phyloP scores from a whole-genome alignment of 2,329 filamentous ascomycete species.

The Cladosporium cucumerinum region DNA sequence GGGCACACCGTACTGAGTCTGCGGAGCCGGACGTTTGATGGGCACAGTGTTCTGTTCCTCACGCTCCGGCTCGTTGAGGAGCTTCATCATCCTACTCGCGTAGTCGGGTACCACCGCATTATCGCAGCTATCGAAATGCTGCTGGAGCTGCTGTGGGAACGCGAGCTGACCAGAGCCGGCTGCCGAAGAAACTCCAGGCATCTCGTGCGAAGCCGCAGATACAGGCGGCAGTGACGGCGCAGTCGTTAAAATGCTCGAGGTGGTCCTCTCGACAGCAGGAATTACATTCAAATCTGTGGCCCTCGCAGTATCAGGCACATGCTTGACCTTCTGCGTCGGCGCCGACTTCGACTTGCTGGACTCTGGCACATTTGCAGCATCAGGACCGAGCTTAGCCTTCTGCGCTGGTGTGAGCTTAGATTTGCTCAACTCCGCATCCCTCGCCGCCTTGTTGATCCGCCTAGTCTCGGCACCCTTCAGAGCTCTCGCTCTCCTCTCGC shows the following conservation, averaged over 20 bases:
- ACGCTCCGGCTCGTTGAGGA: background rate
- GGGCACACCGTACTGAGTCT: background rate
- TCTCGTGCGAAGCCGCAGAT: background rate
- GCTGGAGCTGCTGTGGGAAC: background rate
- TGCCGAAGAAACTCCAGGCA: background rate
- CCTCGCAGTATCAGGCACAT: background rate
- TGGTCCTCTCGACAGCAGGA: background rate
- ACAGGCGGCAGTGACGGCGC: background rate
- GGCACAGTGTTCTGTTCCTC: background rate
- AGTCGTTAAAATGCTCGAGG: too few relatives aligned
- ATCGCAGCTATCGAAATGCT: background rate
- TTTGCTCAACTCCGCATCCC: conserved; percentile 24
- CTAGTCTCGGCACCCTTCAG: conserved; percentile 34
- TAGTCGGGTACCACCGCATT: background rate
- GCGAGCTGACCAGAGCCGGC: background rate
- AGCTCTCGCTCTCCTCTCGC: conserved; percentile 34
- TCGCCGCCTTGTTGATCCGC: conserved; percentile 33
- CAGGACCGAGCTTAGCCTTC: conserved; percentile 9
- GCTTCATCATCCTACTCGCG: background rate
- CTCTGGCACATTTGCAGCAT: background rate
- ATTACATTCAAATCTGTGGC: background rate
- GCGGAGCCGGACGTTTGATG: background rate
- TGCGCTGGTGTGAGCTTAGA: conserved; percentile 11
- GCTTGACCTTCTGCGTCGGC: conserved; percentile 9
- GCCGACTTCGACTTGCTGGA: background rate